Conservation (phyloP, 495 filamentous ascomycete genomes). For the Aspergillus avenaceus region DNA sequence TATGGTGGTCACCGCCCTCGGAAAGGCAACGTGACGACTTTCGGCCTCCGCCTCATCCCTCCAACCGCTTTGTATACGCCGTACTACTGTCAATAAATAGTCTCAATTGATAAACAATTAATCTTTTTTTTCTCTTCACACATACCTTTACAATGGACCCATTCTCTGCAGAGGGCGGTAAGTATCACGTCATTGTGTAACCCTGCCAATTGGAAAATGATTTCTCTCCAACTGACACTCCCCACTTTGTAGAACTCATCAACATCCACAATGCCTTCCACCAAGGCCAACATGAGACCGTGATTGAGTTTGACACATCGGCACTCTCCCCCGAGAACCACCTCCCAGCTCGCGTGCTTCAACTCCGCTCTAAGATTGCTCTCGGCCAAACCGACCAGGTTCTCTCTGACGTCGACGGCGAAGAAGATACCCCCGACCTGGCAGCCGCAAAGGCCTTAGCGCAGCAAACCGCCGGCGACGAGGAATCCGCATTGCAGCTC, state of each 20-base stretch:
- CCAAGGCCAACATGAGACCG: conserved; percentile 80
- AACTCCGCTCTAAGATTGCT: conserved; percentile 77
- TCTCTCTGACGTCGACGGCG: conserved; percentile 59
- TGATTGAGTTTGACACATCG: conserved; percentile 74
- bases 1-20: conserved; percentile 11
- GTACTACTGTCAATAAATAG: not conserved
- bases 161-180: conserved; percentile 86
- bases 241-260: conserved; percentile 66
- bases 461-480: conserved; percentile 56
- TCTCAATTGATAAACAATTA: not conserved
- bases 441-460: conserved; percentile 73
- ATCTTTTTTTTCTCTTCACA: not conserved
- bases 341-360: conserved; percentile 72
- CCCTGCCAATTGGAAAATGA: not conserved
- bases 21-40: conserved; percentile 26
- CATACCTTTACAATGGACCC: conserved; percentile 65
- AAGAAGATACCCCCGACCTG: conserved; percentile 66
- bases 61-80: not conserved
- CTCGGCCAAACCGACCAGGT: conserved; percentile 72
- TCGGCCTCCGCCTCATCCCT: conserved; percentile 5
- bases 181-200: conserved; percentile 15
- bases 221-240: conserved; percentile 3
- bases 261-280: conserved; percentile 95
- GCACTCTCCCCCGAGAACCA: conserved; percentile 72
- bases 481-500: conserved; percentile 54